phyloP scores from a whole-genome alignment of 352 stramenopile species.

The Thalassiosira hispida region DNA sequence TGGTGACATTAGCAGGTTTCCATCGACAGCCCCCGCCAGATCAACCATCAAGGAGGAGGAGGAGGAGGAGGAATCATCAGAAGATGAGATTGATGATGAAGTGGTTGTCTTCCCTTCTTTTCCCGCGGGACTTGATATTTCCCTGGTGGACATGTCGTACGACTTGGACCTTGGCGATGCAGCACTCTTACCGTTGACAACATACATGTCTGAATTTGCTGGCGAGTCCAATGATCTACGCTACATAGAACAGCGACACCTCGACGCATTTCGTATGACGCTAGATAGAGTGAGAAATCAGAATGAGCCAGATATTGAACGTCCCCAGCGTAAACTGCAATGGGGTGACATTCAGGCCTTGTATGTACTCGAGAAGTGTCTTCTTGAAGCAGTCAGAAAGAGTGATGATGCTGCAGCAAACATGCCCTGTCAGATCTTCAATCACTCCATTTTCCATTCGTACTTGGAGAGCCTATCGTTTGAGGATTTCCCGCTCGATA shows the following conservation, averaged over 20 bases:
- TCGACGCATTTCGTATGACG: conserved; percentile 32
- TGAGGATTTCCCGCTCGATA: conserved; percentile 40
- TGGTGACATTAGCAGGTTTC: conserved; percentile 55
- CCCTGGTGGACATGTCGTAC: conserved; percentile 5
- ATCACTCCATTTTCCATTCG: conserved; percentile 35
- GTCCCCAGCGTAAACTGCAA: conserved; percentile 24
- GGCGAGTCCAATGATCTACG: background rate
- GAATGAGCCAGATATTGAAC: conserved; percentile 14
- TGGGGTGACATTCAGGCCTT: conserved; percentile 57
- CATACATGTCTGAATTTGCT: conserved; percentile 32
- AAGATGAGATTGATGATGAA: too few species aligned
- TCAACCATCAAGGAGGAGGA: background rate
- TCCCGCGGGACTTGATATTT: background rate
- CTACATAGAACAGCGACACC: conserved; percentile 18
- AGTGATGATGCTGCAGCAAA: conserved; percentile 11
- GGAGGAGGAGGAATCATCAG: too few species aligned
- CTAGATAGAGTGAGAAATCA: conserved; percentile 11
- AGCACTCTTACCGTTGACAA: conserved; percentile 27
- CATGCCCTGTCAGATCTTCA: conserved; percentile 37
- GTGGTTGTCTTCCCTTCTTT: too few species aligned
- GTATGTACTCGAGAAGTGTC: conserved; percentile 62
- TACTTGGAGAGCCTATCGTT: conserved; percentile 41
- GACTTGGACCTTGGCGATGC: conserved; percentile 14
- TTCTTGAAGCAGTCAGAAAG: conserved; percentile 28
- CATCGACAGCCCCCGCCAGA: conserved; percentile 1